These are phyloP conservation scores for Colletotrichum scovillei DNA, from an alignment of 2,329 filamentous ascomycete species.

Conservation along the genomic window DNA sequence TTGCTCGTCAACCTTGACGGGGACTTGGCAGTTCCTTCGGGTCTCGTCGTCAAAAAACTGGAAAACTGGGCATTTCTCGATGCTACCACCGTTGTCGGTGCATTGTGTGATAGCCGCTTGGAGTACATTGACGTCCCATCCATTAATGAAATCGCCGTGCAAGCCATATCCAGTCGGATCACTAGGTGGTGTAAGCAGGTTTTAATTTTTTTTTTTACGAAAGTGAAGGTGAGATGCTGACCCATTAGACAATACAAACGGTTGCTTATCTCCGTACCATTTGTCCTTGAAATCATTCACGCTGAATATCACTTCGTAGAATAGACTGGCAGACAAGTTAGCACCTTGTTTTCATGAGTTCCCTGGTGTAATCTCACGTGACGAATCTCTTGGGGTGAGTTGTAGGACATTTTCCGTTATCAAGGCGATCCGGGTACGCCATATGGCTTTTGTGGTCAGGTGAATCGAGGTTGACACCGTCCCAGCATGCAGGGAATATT, in stretches of 20 bases:
- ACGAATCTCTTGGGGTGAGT: slow-evolving; percentile 65
- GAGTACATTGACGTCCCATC: slow-evolving; percentile 74
- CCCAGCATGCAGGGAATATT: slow-evolving; percentile 72
- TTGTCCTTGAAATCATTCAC: slow-evolving; percentile 62
- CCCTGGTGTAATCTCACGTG: slow-evolving; percentile 43
- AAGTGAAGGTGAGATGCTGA: slow-evolving; percentile 16
- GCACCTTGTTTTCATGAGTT: background rate
- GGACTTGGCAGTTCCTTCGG: slow-evolving; percentile 61
- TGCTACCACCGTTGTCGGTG: slow-evolving; percentile 66
- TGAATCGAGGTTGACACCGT: slow-evolving; percentile 67
- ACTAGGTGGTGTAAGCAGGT: slow-evolving; percentile 52
- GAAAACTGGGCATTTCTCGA: slow-evolving; percentile 72
- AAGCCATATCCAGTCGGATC: slow-evolving; percentile 73
- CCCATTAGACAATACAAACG: slow-evolving; percentile 76
- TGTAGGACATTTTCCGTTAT: slow-evolving; percentile 61
- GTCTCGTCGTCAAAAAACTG: slow-evolving; percentile 52
- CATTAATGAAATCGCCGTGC: slow-evolving; percentile 80
- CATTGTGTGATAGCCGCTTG: slow-evolving; percentile 76
- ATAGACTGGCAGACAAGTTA: slow-evolving; percentile 46
- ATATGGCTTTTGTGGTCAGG: slow-evolving; percentile 67
- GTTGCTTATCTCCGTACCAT: slow-evolving; percentile 66
- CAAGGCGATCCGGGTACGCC: slow-evolving; percentile 58
- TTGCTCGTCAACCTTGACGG: slow-evolving; percentile 57
- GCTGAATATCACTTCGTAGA: slow-evolving; percentile 71
- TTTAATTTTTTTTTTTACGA: background rate